phyloP scores from a whole-genome alignment of 2,329 filamentous ascomycete genomes.

The Chaetomium sp. region DNA sequence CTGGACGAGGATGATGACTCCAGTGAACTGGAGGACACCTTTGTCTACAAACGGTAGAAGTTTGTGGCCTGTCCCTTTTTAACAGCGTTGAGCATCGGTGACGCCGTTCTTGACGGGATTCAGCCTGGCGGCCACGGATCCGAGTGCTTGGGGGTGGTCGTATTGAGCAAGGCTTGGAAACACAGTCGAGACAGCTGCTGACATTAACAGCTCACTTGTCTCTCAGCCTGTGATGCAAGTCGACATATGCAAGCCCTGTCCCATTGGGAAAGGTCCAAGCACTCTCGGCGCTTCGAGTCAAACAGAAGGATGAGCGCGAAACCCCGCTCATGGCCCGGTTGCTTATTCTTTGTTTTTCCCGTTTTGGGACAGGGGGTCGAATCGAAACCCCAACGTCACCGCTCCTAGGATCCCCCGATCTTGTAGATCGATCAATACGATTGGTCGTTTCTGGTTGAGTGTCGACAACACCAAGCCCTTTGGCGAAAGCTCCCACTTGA shows the following conservation, averaged over 20 bases:
- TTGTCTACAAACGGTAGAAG: conserved; percentile 48
- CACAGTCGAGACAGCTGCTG: not conserved
- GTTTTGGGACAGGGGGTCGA: conserved; percentile 10
- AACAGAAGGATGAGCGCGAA: not conserved
- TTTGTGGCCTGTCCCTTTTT: conserved; percentile 1
- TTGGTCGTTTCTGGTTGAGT: not conserved
- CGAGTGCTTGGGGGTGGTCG: not conserved
- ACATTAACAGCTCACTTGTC: not conserved
- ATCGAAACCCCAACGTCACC: conserved; percentile 8
- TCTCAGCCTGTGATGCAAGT: not conserved
- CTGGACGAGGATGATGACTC: conserved; percentile 43
- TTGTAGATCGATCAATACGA: conserved; percentile 20
- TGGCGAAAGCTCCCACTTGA: not conserved
- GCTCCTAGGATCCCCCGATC: conserved; percentile 1
- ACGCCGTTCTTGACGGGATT: not conserved
- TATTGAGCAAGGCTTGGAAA: not conserved
- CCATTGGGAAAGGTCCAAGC: conserved; percentile 5
- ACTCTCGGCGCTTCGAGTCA: conserved; percentile 1
- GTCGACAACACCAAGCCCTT: not conserved
- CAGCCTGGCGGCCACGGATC: not conserved
- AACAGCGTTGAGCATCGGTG: not conserved
- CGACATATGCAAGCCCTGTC: conserved; percentile 22
- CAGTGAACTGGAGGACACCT: conserved; percentile 54
- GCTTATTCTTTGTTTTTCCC: conserved; percentile 21
- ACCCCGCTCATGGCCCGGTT: conserved; percentile 9